Percentiles rank a stretch among this genome's conserved stretches.
Evolutionary conservation across 1,284 basidiomycete species (phyloP).

Genomic region (Microbotryum silenes-acaulis): DNA sequence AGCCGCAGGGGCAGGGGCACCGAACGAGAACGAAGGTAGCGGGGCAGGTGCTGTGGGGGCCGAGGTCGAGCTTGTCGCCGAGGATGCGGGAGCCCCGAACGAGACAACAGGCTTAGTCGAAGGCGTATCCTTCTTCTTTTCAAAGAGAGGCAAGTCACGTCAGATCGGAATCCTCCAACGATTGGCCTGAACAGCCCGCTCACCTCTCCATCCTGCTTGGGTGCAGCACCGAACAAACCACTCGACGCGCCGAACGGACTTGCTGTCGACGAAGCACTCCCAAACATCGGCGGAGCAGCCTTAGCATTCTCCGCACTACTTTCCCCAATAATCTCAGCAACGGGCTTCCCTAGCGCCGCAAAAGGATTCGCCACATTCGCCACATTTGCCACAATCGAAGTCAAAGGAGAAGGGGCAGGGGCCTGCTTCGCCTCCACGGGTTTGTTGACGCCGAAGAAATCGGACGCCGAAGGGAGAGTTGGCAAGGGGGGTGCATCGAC

Average conservation of each 20-base stretch:
- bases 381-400: slow-evolving; percentile 11
- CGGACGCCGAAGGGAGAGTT: neutral
- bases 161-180: neutral
- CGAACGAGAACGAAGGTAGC: neutral
- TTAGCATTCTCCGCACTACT: neutral
- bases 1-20: too few relatives aligned
- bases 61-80: neutral
- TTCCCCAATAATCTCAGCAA: slow-evolving; percentile 17
- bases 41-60: slow-evolving; percentile 1
- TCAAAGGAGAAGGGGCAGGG: neutral
- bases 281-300: neutral
- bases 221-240: neutral
- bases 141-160: neutral
- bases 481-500: slow-evolving; percentile 1
- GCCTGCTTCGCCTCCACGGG: slow-evolving; percentile 8
- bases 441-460: slow-evolving; percentile 18
- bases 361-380: slow-evolving; percentile 22
- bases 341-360: slow-evolving; percentile 28
- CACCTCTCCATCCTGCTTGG: neutral
- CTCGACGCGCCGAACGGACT: neutral
- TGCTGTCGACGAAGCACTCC: neutral
- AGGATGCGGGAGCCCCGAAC: neutral
- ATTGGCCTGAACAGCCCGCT: neutral
- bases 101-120: slow-evolving; percentile 5
- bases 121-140: neutral